Evolutionary conservation across 345 rosid genomes (phyloP).

Genomic region (Ceriops tagal): DNA sequence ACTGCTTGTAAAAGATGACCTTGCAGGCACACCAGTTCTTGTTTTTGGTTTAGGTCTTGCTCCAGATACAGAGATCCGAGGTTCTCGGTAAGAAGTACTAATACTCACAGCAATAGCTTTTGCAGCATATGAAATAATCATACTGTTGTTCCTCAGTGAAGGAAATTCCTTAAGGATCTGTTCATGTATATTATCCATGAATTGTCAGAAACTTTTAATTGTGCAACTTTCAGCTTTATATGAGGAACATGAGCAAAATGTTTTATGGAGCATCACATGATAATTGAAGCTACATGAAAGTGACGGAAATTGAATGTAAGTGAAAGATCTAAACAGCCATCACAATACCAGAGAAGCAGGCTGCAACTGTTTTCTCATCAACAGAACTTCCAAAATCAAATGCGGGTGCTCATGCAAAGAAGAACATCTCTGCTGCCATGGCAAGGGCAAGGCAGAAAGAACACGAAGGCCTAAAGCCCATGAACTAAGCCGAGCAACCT

Average conservation of each 20-base stretch:
- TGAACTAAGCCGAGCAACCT: slow-evolving; percentile 81
- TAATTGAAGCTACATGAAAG: slow-evolving; percentile 1
- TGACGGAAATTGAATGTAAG: background rate
- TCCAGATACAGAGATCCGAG: slow-evolving; percentile 71
- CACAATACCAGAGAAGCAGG: slow-evolving; percentile 77
- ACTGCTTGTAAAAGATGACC: slow-evolving; percentile 76
- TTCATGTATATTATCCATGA: slow-evolving; percentile 19
- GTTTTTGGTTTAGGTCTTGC: slow-evolving; percentile 61
- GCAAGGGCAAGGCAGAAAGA: slow-evolving; percentile 88
- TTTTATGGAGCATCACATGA: background rate
- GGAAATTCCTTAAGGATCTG: slow-evolving; percentile 96
- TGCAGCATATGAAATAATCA: slow-evolving; percentile 77
- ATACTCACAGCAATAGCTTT: slow-evolving; percentile 77
- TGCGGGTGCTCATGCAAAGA: slow-evolving; percentile 94
- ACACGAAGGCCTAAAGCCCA: slow-evolving; percentile 99
- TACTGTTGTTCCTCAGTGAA: slow-evolving; percentile 65
- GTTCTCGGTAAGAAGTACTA: slow-evolving; percentile 68
- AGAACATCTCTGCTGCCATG: slow-evolving; percentile 99
- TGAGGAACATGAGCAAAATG: slow-evolving; percentile 8
- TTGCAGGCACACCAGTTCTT: slow-evolving; percentile 51
- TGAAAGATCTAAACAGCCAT: background rate
- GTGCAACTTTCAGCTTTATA: background rate
- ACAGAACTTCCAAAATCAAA: slow-evolving; percentile 85
- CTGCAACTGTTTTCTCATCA: slow-evolving; percentile 93
- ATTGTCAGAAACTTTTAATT: background rate